phyloP scores from a whole-genome alignment of 805 yeast genomes.

The Spathaspora arborariae region DNA sequence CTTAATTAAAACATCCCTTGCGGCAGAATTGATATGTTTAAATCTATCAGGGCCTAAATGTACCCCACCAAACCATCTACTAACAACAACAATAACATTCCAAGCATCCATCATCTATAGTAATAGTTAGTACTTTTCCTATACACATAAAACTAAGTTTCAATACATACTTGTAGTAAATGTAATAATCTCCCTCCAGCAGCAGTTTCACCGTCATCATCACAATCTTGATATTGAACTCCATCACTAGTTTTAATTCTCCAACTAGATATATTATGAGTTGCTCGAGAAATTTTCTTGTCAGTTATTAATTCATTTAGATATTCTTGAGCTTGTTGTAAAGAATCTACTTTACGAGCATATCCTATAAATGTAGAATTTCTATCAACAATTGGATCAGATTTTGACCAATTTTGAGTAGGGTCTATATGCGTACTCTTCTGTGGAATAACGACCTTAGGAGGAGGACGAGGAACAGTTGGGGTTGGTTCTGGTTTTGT shows the following conservation, averaged over 20 bases:
- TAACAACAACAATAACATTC: conserved; percentile 82
- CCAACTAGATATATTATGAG: conserved; percentile 87
- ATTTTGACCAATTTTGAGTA: conserved; percentile 68
- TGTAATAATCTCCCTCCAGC: conserved; percentile 89
- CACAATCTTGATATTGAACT: conserved; percentile 73
- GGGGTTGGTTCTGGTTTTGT: conserved; percentile 1
- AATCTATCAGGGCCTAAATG: conserved; percentile 92
- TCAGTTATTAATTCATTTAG: conserved; percentile 57
- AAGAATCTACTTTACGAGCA: conserved; percentile 57
- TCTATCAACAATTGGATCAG: conserved; percentile 78
- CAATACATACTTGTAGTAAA: conserved; percentile 53
- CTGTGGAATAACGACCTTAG: not conserved
- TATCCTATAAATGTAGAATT: conserved; percentile 83
- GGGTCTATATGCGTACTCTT: conserved; percentile 31
- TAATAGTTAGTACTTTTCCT: not conserved
- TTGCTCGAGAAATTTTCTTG: conserved; percentile 60
- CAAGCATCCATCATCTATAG: conserved; percentile 64
- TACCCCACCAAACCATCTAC: conserved; percentile 91
- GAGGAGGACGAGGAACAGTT: conserved; percentile 39
- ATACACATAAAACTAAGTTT: not conserved
- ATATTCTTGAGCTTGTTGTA: conserved; percentile 59
- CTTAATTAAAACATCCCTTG: conserved; percentile 74
- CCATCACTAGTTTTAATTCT: conserved; percentile 60
- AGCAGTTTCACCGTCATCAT: conserved; percentile 96
- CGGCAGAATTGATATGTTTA: conserved; percentile 85